These are phyloP conservation scores for Ophiobolus disseminans DNA, from an alignment of 2,329 filamentous ascomycete genomes.

Conservation along the genomic window DNA sequence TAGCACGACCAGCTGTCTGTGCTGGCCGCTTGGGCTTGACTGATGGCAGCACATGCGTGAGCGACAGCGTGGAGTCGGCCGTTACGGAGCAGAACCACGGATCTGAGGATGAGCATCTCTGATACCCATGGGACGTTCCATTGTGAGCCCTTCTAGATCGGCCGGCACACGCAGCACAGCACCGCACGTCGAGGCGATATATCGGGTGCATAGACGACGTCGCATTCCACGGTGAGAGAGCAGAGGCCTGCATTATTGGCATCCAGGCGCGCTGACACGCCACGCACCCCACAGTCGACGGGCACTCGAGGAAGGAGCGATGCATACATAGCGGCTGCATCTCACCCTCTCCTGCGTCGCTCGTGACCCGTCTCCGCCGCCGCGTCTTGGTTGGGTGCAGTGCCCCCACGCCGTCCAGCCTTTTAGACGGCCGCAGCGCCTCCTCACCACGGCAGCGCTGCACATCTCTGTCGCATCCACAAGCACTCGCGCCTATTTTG, in stretches of 20 bases:
- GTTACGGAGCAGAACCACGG: slow-evolving; percentile 20
- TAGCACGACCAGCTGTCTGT: slow-evolving; percentile 20
- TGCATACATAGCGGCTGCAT: slow-evolving; percentile 15
- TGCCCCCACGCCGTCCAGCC: slow-evolving; percentile 16
- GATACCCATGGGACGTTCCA: neutral
- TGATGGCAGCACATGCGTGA: slow-evolving; percentile 10
- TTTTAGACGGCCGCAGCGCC: slow-evolving; percentile 23
- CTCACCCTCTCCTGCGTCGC: slow-evolving; percentile 4
- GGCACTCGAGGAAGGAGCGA: slow-evolving; percentile 2
- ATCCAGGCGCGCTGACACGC: no score
- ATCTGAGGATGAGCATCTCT: slow-evolving; percentile 9
- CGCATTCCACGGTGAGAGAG: neutral
- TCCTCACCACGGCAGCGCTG: neutral
- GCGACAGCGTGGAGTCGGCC: slow-evolving; percentile 16
- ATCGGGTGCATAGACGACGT: neutral
- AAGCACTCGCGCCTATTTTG: slow-evolving; percentile 4
- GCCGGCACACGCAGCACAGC: neutral
- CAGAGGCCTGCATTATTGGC: neutral
- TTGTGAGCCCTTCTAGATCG: neutral
- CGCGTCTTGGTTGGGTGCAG: slow-evolving; percentile 17
- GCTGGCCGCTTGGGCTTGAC: slow-evolving; percentile 22
- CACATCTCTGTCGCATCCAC: slow-evolving; percentile 8
- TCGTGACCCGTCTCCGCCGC: neutral
- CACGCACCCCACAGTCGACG: slow-evolving; percentile 2
- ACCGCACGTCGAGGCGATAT: neutral